phyloP scores from a whole-genome alignment of 441 rosid species.

The Arabidopsis lyrata region DNA sequence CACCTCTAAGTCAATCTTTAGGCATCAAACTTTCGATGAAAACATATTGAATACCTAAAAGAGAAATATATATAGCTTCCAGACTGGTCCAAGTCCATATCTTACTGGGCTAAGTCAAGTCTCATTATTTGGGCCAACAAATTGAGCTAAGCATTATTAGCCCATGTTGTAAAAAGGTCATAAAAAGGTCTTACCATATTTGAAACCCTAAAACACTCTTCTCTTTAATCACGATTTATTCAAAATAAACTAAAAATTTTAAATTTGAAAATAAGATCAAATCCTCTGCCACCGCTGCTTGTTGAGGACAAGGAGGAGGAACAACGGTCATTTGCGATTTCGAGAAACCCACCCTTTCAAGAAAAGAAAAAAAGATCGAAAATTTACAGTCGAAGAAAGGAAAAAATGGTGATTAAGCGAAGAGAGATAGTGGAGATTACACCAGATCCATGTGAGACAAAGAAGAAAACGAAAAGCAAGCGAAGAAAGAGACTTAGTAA shows the following conservation, averaged over 20 bases:
- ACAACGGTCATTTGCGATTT: slow-evolving; percentile 33
- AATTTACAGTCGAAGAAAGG: not conserved
- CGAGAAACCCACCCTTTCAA: not conserved
- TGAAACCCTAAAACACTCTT: not conserved
- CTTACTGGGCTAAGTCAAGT: not conserved
- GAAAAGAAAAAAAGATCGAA: not conserved
- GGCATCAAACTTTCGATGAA: no score
- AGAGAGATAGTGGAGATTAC: slow-evolving; percentile 5
- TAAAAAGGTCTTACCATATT: not conserved
- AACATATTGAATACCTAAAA: not conserved
- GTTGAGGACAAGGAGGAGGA: not conserved
- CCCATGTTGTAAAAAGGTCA: slow-evolving; percentile 8
- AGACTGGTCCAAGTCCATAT: no score
- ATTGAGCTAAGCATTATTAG: not conserved
- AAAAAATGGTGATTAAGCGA: slow-evolving; percentile 25
- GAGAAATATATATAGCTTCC: not conserved
- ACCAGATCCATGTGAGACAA: slow-evolving; percentile 18
- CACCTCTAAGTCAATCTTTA: not conserved
- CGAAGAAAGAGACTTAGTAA: slow-evolving; percentile 9
- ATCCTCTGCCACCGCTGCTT: not conserved
- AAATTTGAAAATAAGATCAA: not conserved
- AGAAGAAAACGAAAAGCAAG: slow-evolving; percentile 13
- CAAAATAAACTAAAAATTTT: not conserved
- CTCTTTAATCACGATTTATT: not conserved
- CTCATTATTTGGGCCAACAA: not conserved